Evolutionary conservation across 225 moss, liverwort and hornwort species (phyloP), one percentile per base, ranked within the genome.

Genomic region (Pseudisothecium myosuroides): DNA sequence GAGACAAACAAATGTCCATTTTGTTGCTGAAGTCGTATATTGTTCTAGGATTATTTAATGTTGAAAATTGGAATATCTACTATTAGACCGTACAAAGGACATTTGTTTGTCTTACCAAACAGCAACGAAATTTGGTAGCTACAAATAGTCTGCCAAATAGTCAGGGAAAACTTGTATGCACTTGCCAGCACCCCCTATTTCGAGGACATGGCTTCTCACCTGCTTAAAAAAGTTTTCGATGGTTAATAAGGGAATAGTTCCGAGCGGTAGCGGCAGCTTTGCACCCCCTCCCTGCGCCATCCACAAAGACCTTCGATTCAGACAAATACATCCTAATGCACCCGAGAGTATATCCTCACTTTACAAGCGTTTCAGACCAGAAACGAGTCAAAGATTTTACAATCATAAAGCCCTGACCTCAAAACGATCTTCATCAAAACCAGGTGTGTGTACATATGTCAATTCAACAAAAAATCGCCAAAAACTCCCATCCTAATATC

Each of bases 141-240:
- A 34, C 75, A 85, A 88, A 79, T 36, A 54, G 83, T 52, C 63
- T 66, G 17, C 45, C 64, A 71, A 85, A 36, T 66, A 43, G 43
- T 43, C 81, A 69, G 52, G 69, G 62, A 77, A 39, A 83, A 73
- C 41, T 78, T 85, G 26, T 34, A 86, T 43, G 45, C 49, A 54
- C 78, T 56, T 85, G 76, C 50, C 67, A 58, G 62, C 55, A 87
- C 39, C 80, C 62, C 36, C 65, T 55, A 52, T 56, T 31, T 32
- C 62, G 31, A 84, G 54, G 55, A 68, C 43, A 80, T 37, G 73
- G 7, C 32, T 34, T 27, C 69, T 90, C 68, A 96, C 97, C 88
- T 95, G 95, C 94, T 97, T 96, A 75, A 79, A 89, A 82, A 97
- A 96, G 88, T 95, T 99, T 87, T 99, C 99, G 54, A 99, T 96